Conservation (phyloP, 345 rosid genomes). For the Rhizophora mangle region DNA sequence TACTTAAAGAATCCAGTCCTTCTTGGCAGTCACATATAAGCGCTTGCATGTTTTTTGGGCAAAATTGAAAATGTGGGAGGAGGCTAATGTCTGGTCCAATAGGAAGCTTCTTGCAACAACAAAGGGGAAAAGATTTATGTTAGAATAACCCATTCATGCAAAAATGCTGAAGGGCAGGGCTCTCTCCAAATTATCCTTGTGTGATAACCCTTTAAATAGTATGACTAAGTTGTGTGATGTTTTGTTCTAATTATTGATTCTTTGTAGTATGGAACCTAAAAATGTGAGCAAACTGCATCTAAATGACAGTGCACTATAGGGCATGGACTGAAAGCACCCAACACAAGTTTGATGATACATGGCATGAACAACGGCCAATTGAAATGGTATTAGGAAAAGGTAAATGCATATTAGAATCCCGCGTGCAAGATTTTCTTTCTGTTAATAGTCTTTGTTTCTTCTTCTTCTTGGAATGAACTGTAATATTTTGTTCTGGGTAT, state of each 20-base stretch:
- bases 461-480: neutral
- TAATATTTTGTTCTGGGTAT: neutral
- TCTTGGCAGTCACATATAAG: too few species aligned
- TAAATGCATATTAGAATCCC: conserved; percentile 19
- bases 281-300: conserved; percentile 22
- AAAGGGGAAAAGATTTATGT: neutral
- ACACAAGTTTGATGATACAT: conserved; percentile 90
- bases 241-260: neutral
- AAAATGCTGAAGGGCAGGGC: neutral
- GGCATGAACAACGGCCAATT: conserved; percentile 82
- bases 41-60: neutral
- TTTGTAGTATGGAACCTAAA: neutral
- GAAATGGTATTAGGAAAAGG: conserved; percentile 88
- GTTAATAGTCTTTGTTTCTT: neutral
- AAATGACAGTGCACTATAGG: conserved; percentile 68
- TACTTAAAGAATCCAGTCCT: too few species aligned
- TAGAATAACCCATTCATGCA: neutral
- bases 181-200: neutral
- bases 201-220: neutral
- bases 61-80: neutral
- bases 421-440: neutral
- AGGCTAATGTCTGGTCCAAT: neutral
- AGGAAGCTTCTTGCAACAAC: neutral
- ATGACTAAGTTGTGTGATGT: too few species aligned
- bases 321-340: conserved; percentile 76